Conservation (phyloP, 2,329 filamentous ascomycete genomes). For the Lachnellula willkommii region DNA sequence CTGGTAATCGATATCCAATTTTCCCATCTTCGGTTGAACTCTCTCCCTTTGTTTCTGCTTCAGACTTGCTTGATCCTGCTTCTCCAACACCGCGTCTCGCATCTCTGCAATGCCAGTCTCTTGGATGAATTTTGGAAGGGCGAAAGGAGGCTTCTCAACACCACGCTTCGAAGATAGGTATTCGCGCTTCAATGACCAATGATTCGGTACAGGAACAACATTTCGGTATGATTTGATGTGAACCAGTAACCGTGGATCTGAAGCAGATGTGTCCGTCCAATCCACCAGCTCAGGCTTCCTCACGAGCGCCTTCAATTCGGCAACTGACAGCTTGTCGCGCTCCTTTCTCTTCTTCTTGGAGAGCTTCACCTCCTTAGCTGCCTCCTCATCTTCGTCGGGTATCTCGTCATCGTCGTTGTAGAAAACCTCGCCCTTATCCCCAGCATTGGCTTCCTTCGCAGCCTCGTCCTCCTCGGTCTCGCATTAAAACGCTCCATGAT, state of each 20-base stretch:
- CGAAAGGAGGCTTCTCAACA: conserved; percentile 91
- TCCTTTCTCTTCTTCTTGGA: conserved; percentile 95
- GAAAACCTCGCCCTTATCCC: conserved; percentile 79
- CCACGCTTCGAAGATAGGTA: conserved; percentile 96
- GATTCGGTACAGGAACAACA: conserved; percentile 85
- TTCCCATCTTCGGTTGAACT: conserved; percentile 92
- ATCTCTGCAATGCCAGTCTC: conserved; percentile 98
- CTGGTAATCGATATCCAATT: conserved; percentile 96
- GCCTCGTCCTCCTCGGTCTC: conserved; percentile 56
- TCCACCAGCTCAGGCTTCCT: conserved; percentile 90
- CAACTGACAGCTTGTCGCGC: conserved; percentile 86
- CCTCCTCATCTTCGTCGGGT: conserved; percentile 75
- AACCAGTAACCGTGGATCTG: conserved; percentile 81
- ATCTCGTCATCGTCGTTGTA: conserved; percentile 82
- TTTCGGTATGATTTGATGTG: conserved; percentile 95
- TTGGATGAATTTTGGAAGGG: conserved; percentile 91
- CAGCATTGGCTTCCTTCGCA: conserved; percentile 58
- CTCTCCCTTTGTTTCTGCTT: conserved; percentile 95
- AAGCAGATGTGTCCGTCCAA: conserved; percentile 91
- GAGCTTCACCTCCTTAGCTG: conserved; percentile 58
- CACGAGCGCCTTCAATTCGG: conserved; percentile 89
- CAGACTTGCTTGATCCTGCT: conserved; percentile 83
- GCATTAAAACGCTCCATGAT: conserved; percentile 77
- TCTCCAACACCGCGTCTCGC: conserved; percentile 92
- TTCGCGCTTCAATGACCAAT: conserved; percentile 95